phyloP scores from a whole-genome alignment of 1,284 basidiomycete species.

The Termitomyces sp. region DNA sequence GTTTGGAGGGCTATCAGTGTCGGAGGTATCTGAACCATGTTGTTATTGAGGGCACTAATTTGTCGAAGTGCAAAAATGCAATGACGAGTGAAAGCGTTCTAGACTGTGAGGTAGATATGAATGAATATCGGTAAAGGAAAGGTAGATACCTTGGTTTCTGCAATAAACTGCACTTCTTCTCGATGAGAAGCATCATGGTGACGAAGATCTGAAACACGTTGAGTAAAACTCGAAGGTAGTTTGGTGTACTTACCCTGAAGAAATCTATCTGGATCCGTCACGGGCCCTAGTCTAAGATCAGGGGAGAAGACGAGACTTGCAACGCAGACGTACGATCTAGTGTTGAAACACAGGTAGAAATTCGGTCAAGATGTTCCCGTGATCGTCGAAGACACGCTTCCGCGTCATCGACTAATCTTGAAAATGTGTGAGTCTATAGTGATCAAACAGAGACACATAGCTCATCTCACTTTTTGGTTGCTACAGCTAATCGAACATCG shows the following conservation, averaged over 20 bases:
- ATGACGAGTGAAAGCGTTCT: constrained; percentile 78
- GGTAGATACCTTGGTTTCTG: constrained; percentile 52
- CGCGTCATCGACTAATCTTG: constrained; percentile 56
- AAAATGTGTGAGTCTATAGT: not conserved
- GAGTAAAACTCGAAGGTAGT: not conserved
- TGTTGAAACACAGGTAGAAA: constrained; percentile 44
- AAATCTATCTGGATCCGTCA: constrained; percentile 44
- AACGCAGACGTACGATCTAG: constrained; percentile 44
- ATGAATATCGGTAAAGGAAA: constrained; percentile 4
- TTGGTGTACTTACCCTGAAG: constrained; percentile 43
- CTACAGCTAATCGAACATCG: constrained; percentile 46
- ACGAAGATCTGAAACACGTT: constrained; percentile 45
- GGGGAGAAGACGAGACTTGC: not conserved
- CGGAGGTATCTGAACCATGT: constrained; percentile 66
- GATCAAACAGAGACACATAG: not conserved
- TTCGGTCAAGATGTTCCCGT: constrained; percentile 53
- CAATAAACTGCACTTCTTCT: constrained; percentile 51
- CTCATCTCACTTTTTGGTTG: constrained; percentile 42
- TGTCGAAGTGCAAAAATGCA: constrained; percentile 61
- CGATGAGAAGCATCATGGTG: constrained; percentile 58
- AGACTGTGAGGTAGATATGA: constrained; percentile 20
- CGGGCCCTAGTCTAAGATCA: constrained; percentile 34
- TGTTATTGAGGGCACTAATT: constrained; percentile 72
- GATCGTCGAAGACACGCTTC: constrained; percentile 49
- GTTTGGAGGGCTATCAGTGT: constrained; percentile 60